phyloP scores from a whole-genome alignment of 2,329 filamentous ascomycete species.

The Dothidotthia symphoricarpi region DNA sequence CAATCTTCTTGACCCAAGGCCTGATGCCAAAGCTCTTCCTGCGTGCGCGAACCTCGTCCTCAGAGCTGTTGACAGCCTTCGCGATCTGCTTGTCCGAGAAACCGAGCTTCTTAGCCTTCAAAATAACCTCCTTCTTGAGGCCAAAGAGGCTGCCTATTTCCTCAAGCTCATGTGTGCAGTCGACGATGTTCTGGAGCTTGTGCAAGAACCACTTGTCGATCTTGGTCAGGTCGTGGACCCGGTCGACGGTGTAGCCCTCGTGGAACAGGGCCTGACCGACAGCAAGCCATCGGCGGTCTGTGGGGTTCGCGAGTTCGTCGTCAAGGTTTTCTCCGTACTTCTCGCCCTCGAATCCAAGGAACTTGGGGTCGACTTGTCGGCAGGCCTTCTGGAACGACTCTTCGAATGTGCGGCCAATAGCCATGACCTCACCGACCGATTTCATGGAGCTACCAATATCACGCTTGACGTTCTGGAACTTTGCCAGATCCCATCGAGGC shows the following conservation, averaged over 20 bases:
- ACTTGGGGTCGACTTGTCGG: conserved; percentile 90
- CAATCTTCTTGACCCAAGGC: conserved; percentile 98
- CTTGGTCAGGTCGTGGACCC: conserved; percentile 89
- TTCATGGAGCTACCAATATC: conserved; percentile 99
- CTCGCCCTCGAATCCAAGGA: conserved; percentile 90
- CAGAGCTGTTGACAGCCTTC: conserved; percentile 75
- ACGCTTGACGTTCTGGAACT: conserved; percentile 98
- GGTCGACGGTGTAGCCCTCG: conserved; percentile 91
- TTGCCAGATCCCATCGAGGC: conserved; percentile 94
- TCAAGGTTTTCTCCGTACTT: conserved; percentile 86
- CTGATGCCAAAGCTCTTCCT: conserved; percentile 84
- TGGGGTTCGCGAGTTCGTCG: conserved; percentile 84
- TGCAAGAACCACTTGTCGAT: conserved; percentile 99
- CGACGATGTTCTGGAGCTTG: conserved; percentile 96
- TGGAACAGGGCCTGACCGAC: conserved; percentile 98
- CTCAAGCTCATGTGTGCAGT: conserved; percentile 83
- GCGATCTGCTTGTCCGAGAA: conserved; percentile 98
- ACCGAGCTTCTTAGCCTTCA: conserved; percentile 94
- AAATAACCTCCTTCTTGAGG: conserved; percentile 82
- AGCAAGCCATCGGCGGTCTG: conserved; percentile 93
- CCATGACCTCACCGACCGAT: conserved; percentile 98
- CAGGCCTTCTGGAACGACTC: conserved; percentile 99
- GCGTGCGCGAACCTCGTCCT: conserved; percentile 84
- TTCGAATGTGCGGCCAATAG: conserved; percentile 96
- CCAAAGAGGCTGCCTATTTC: conserved; percentile 77